Evolutionary conservation across 1,284 basidiomycete species (phyloP).

Genomic region (Sanghuangporus baumii): DNA sequence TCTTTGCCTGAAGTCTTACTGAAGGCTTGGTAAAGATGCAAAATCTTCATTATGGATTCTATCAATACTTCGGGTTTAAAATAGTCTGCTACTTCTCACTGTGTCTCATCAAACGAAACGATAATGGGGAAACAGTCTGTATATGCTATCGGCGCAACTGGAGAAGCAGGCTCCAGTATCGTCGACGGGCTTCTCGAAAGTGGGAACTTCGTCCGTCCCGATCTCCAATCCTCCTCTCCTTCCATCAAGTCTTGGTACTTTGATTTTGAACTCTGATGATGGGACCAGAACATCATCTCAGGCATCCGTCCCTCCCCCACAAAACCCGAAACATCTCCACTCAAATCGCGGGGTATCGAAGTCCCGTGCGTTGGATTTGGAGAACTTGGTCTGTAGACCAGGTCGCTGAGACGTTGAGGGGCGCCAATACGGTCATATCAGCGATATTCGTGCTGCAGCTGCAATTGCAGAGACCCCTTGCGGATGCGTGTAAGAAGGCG

Average conservation of each 20-base stretch:
- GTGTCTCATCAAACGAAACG: neutral
- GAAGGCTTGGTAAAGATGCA: neutral
- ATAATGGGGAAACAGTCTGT: neutral
- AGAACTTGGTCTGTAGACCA: neutral
- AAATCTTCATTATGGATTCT: neutral
- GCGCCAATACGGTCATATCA: constrained; percentile 10
- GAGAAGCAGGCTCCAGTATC: neutral
- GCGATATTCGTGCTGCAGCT: neutral
- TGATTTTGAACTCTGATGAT: neutral
- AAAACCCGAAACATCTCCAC: neutral
- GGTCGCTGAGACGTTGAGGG: neutral
- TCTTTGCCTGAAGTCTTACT: no score
- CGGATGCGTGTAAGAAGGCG: constrained; percentile 13
- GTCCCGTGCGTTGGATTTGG: constrained; percentile 3
- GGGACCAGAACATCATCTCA: neutral
- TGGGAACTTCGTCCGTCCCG: neutral
- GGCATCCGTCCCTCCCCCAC: constrained; percentile 5
- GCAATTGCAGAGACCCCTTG: constrained; percentile 5
- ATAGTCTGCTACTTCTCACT: neutral
- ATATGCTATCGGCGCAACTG: neutral
- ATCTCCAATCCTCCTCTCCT: neutral
- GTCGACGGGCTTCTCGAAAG: neutral
- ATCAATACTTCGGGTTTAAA: no score
- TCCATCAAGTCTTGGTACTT: neutral
- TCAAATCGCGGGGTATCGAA: constrained; percentile 5